A percentile compares a stretch with the other conserved stretches of the same genome.
Conservation (phyloP, 768 basidiomycete species). For the Gymnopilus junonius region DNA sequence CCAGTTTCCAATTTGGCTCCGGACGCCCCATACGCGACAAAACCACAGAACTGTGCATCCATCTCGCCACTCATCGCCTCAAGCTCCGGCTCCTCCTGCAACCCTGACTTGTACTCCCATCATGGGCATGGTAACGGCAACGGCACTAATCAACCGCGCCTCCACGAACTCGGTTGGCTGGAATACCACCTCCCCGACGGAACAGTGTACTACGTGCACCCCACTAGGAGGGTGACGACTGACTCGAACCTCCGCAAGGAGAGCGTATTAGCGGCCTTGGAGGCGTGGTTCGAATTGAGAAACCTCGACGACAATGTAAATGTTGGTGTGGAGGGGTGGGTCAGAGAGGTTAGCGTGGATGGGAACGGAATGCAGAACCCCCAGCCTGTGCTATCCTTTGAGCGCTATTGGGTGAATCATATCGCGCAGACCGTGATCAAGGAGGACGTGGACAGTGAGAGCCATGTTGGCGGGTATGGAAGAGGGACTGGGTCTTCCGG, state of each 20-base stretch:
- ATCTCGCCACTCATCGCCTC: constrained; percentile 19
- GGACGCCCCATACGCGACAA: neutral
- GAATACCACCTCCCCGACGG: constrained; percentile 80
- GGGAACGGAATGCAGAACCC: constrained; percentile 25
- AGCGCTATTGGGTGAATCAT: constrained; percentile 71
- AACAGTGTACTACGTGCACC: constrained; percentile 73
- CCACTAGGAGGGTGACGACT: constrained; percentile 62
- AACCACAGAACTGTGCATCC: constrained; percentile 11
- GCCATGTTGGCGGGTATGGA: constrained; percentile 25
- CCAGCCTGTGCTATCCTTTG: constrained; percentile 36
- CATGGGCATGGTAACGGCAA: neutral
- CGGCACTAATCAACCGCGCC: constrained; percentile 33
- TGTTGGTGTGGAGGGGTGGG: constrained; percentile 63
- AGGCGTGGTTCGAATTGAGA: constrained; percentile 45
- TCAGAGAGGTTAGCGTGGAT: constrained; percentile 41
- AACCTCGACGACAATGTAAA: constrained; percentile 18
- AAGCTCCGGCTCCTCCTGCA: constrained; percentile 21
- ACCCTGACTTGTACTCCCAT: constrained; percentile 9
- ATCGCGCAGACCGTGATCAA: constrained; percentile 48
- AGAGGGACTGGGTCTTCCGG: constrained; percentile 30
- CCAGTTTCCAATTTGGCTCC: no score
- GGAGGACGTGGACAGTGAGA: constrained; percentile 15
- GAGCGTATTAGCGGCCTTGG: constrained; percentile 52
- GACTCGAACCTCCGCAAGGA: constrained; percentile 68
- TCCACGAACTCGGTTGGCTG: constrained; percentile 71